Base-by-base conservation (phyloP, 306 rosid genomes). In the Corylus heterophylla region DNA sequence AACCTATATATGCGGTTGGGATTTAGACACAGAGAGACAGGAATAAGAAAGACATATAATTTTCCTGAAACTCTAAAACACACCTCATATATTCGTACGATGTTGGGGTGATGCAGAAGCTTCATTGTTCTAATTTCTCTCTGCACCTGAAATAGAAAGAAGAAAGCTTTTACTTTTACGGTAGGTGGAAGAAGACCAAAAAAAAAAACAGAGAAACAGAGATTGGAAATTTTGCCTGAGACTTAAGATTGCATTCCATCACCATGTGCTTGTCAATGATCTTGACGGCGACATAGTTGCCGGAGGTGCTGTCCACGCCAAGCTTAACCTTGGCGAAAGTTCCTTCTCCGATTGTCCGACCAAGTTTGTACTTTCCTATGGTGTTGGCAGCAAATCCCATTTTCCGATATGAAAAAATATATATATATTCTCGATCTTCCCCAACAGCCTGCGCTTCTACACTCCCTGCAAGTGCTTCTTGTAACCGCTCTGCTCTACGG, bases 91-190 rank as follows among this genome's bases (percentile, higher is more conserved):
- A 93, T 89, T 71, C 89, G 86, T 22, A 90, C 96, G 47, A 93
- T 87, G 83, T 89, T 93, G 71, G 92, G 90, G 79, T 93, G 97
- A 66, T 89, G 80, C 29, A 93, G 83, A 77, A 89, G 90, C 84
- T 88, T 93, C 97, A 93, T 93, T 63, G 94, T 88, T 78, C 89
- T 88, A 61, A 93, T 93, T 82, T 93, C 97, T 81, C 96, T 88
- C 80, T 90, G 82, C 22, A 93, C 97, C 97, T 90, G 94, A 86
- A 84, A 86, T 10, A 44, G 31, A 18, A 22, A 58, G 18, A 64
- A 22, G 62, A 75, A 27, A 81, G 62, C 2, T 58, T 58, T 42
- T 13, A 8, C 55, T 2, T 18, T 31, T 31, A 31, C 0, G 45
- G 45, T 42, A 42, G 45, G 45, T 42, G 45, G 44, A 39, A 39